Conservation (phyloP, 78 protist species). For the Dictyostelium firmibasis region DNA sequence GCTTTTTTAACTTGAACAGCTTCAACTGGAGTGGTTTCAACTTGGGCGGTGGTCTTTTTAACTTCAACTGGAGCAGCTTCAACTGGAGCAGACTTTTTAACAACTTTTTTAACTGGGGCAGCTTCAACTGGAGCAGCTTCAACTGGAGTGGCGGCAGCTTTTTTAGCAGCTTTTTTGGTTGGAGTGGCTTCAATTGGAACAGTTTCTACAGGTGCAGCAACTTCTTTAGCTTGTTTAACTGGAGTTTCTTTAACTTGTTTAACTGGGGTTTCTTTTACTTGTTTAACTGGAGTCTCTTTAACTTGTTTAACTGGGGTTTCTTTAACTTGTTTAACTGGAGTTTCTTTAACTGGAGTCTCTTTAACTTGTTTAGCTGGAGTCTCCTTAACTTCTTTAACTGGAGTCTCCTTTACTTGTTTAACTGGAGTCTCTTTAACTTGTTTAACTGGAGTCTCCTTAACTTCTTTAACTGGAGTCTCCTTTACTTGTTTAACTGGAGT, state of each 20-base stretch:
- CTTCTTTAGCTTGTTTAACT: no score
- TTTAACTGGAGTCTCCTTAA: background rate
- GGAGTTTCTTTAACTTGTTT: background rate
- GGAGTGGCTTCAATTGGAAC: background rate
- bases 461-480: background rate
- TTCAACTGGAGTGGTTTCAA: background rate
- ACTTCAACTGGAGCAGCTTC: no score
- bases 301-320: no score
- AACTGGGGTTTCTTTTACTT: background rate
- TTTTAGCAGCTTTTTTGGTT: background rate
- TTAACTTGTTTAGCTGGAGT: background rate
- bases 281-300: constrained; percentile 2
- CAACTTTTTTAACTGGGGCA: no score
- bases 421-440: background rate
- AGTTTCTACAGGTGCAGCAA: no score
- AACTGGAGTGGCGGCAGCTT: background rate
- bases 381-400: no score
- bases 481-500: background rate
- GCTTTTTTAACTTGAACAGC: no score
- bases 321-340: background rate
- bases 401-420: background rate
- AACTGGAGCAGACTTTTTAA: no score
- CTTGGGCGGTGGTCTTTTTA: no score
- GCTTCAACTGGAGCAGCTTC: background rate
- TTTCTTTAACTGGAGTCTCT: background rate